Percentiles rank a stretch among this genome's conserved stretches.
Conservation (phyloP, 805 yeast genomes). For the Jamesozyma rosinii region DNA sequence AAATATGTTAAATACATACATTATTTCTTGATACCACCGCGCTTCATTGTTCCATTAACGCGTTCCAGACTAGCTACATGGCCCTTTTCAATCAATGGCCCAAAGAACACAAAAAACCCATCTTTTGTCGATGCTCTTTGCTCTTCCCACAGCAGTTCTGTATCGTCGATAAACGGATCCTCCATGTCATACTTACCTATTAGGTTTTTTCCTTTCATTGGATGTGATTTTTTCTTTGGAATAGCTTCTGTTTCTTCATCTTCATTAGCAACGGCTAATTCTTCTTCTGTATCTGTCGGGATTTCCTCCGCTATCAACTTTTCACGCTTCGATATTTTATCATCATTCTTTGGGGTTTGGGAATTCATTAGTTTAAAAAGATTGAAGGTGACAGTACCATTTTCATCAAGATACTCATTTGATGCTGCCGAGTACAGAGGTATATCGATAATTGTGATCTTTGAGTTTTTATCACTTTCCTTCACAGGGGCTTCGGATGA, state of each 20-base stretch:
- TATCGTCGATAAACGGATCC: conserved; percentile 95
- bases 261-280: conserved; percentile 18
- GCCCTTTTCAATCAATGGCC: conserved; percentile 68
- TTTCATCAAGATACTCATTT: conserved; percentile 29
- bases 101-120: conserved; percentile 92
- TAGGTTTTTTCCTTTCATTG: conserved; percentile 51
- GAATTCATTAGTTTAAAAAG: conserved; percentile 12
- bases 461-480: conserved; percentile 11
- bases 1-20: neutral
- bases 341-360: conserved; percentile 1
- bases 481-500: conserved; percentile 3
- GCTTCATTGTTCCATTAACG: conserved; percentile 37
- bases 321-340: conserved; percentile 2
- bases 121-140: conserved; percentile 87
- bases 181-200: conserved; percentile 86
- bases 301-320: conserved; percentile 2
- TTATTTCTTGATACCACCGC: conserved; percentile 22
- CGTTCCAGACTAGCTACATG: conserved; percentile 40
- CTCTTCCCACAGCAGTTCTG: conserved; percentile 87
- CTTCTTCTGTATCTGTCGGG: conserved; percentile 21
- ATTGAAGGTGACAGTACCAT: conserved; percentile 29
- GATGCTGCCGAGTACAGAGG: conserved; percentile 22
- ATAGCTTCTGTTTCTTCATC: conserved; percentile 14
- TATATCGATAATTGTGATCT: conserved; percentile 22
- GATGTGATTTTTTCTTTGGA: conserved; percentile 29